phyloP scores from a whole-genome alignment of 495 filamentous ascomycete genomes.

The Lineolata rhizophorae region DNA sequence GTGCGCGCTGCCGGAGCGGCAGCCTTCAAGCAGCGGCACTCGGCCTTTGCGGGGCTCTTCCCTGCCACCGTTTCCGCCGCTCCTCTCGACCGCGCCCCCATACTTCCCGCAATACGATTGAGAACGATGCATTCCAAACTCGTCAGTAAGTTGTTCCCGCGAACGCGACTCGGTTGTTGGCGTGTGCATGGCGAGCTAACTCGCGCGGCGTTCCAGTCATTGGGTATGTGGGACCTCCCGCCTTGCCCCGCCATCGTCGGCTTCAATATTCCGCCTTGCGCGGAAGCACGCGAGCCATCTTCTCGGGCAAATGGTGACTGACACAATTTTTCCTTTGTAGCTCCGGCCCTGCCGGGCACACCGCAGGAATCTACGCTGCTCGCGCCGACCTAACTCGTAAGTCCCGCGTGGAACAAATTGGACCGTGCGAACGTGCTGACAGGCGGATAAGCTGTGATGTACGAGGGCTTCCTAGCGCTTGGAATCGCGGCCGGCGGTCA shows the following conservation, averaged over 20 bases:
- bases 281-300: too few species aligned
- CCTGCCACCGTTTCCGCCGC: slow-evolving; percentile 15
- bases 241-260: too few species aligned
- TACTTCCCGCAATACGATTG: slow-evolving; percentile 6
- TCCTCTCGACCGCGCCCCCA: slow-evolving; percentile 9
- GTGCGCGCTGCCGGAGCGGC: slow-evolving; percentile 42
- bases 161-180: background rate
- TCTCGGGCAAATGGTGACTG: too few species aligned
- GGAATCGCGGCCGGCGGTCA: slow-evolving; percentile 92
- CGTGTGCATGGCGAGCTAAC: background rate
- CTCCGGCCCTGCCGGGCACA: slow-evolving; percentile 93
- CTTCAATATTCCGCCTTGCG: too few species aligned
- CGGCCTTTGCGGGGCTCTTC: slow-evolving; percentile 13
- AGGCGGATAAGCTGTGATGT: slow-evolving; percentile 76
- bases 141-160: slow-evolving; percentile 15
- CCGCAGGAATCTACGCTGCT: slow-evolving; percentile 85
- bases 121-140: slow-evolving; percentile 21
- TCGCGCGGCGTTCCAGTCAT: slow-evolving; percentile 1
- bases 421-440: too few species aligned
- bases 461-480: slow-evolving; percentile 94
- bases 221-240: slow-evolving; percentile 1
- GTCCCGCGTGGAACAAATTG: too few species aligned
- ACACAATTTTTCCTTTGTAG: slow-evolving; percentile 31
- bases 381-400: slow-evolving; percentile 69
- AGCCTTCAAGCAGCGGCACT: slow-evolving; percentile 34